phyloP scores from a whole-genome alignment of 2,329 filamentous ascomycete species.

The Pyricularia pennisetigena region DNA sequence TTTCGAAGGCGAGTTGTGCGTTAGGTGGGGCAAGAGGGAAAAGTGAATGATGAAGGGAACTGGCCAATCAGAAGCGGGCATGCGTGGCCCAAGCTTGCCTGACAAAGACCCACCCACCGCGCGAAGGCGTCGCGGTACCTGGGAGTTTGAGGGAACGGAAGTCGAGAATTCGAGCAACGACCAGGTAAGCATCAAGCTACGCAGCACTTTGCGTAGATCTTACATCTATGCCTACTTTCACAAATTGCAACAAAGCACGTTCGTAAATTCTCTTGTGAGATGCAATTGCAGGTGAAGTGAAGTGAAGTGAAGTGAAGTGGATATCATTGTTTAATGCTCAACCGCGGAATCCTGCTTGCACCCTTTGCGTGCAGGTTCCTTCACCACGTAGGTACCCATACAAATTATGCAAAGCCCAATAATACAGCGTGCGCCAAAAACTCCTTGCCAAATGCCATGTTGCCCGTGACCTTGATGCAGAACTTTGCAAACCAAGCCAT shows the following conservation, averaged over 20 bases:
- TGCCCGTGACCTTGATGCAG: slow-evolving; percentile 10
- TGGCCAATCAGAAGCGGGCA: not conserved
- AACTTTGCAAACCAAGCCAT: slow-evolving; percentile 7
- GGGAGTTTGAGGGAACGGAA: not conserved
- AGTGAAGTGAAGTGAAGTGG: not conserved
- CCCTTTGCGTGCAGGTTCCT: not conserved
- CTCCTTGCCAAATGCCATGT: slow-evolving; percentile 4
- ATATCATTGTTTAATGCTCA: not conserved
- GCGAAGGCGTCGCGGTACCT: not conserved
- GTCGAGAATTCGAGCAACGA: not conserved
- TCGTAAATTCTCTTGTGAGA: too few species aligned
- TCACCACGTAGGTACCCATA: not conserved
- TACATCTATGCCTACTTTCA: not conserved
- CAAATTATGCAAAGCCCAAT: not conserved
- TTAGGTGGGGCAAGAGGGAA: not conserved
- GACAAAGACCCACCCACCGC: not conserved
- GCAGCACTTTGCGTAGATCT: not conserved
- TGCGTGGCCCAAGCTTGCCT: not conserved
- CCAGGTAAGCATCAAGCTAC: not conserved
- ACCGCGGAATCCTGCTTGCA: not conserved
- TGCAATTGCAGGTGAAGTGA: not conserved
- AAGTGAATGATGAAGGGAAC: not conserved
- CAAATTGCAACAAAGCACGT: not conserved
- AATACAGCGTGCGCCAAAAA: not conserved
- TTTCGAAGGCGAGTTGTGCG: slow-evolving; percentile 1